phyloP scores from a whole-genome alignment of 345 rosid species.

The Viola odorata region DNA sequence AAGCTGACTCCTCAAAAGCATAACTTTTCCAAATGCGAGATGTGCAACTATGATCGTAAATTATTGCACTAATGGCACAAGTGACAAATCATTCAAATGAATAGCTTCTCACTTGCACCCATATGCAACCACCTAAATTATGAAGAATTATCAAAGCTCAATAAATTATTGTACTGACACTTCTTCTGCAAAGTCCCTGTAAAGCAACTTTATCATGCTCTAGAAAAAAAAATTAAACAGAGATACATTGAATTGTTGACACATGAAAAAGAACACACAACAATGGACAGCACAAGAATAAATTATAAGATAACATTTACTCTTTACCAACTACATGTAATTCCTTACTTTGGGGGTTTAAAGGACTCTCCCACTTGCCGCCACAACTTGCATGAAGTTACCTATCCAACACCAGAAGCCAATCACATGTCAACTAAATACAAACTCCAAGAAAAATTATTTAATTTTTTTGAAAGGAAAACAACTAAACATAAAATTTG shows the following conservation, averaged over 20 bases:
- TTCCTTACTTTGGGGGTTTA: conserved; percentile 70
- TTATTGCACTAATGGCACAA: too few species aligned
- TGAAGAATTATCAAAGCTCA: too few species aligned
- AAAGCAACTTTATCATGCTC: too few species aligned
- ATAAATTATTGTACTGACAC: too few species aligned
- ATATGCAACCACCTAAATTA: too few species aligned
- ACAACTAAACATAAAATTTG: neutral
- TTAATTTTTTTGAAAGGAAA: neutral
- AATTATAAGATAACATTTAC: neutral
- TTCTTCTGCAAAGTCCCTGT: too few species aligned
- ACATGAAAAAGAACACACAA: neutral
- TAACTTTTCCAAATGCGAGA: too few species aligned
- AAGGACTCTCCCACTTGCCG: conserved; percentile 82
- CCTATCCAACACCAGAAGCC: conserved; percentile 1
- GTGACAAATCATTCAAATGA: too few species aligned
- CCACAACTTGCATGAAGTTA: conserved; percentile 55
- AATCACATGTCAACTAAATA: neutral
- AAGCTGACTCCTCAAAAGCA: too few species aligned
- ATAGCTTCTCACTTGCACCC: too few species aligned
- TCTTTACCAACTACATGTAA: neutral
- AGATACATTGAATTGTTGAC: neutral
- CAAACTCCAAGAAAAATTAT: neutral
- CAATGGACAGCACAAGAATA: neutral
- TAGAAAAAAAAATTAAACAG: neutral
- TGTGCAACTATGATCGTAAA: too few species aligned